Evolutionary conservation across 2,329 filamentous ascomycete species (phyloP).

Genomic region (Alternaria dauci): DNA sequence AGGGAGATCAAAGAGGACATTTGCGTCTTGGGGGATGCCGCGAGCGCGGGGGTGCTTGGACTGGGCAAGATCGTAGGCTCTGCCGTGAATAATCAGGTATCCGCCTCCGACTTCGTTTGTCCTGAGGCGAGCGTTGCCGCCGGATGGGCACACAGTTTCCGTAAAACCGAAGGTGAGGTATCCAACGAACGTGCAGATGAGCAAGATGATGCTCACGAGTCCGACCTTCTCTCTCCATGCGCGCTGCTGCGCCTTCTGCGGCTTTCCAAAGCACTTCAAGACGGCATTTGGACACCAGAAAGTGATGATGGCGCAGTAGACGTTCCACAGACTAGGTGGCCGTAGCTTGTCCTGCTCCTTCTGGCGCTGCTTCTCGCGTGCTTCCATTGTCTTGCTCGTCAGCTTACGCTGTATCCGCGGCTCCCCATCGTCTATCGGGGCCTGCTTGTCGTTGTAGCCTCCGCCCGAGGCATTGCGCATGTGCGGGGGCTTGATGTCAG

Average conservation of each 20-base stretch:
- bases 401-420: slow-evolving; percentile 65
- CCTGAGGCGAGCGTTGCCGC: slow-evolving; percentile 72
- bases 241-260: slow-evolving; percentile 82
- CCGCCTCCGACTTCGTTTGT: slow-evolving; percentile 81
- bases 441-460: slow-evolving; percentile 51
- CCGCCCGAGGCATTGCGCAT: slow-evolving; percentile 49
- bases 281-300: slow-evolving; percentile 93
- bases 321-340: slow-evolving; percentile 90
- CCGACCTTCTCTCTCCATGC: slow-evolving; percentile 99
- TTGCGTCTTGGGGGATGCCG: slow-evolving; percentile 76
- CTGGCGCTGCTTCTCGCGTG: slow-evolving; percentile 67
- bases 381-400: slow-evolving; percentile 65
- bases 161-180: slow-evolving; percentile 98
- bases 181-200: slow-evolving; percentile 88
- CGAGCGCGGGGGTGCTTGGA: slow-evolving; percentile 82
- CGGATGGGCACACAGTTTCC: slow-evolving; percentile 79
- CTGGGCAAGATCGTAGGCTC: slow-evolving; percentile 80
- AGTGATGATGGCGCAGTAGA: slow-evolving; percentile 92
- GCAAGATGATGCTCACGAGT: slow-evolving; percentile 88
- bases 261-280: slow-evolving; percentile 84
- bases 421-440: slow-evolving; percentile 41
- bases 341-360: slow-evolving; percentile 70
- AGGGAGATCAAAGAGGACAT: slow-evolving; percentile 87
- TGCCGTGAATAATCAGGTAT: slow-evolving; percentile 96
- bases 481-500: slow-evolving; percentile 60